Percentiles rank a stretch among this genome's conserved stretches.
Conservation (phyloP, 2,329 filamentous ascomycete species). For the Phyllosticta citriasiana region DNA sequence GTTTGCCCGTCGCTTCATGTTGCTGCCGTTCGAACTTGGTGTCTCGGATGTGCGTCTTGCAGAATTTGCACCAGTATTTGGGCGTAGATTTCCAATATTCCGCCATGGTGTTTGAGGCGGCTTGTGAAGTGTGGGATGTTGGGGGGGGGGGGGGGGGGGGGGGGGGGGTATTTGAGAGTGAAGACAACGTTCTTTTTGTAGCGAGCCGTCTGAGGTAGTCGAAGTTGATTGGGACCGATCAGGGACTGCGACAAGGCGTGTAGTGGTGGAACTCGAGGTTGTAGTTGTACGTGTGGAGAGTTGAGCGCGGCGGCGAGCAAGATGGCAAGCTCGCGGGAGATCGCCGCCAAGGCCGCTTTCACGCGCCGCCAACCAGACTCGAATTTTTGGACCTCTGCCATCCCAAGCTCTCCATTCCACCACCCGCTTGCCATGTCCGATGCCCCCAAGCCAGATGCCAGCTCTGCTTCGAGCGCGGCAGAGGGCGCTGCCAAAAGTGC, state of each 20-base stretch:
- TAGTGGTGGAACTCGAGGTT: neutral
- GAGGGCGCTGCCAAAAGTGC: constrained; percentile 1
- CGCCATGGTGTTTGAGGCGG: constrained; percentile 52
- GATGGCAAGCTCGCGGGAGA: neutral
- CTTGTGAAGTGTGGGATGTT: too few species aligned
- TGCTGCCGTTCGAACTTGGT: constrained; percentile 82
- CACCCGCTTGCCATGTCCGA: neutral
- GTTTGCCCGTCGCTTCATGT: constrained; percentile 77
- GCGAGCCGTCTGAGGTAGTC: too few species aligned
- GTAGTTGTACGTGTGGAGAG: neutral
- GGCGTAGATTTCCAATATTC: constrained; percentile 99
- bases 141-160: too few species aligned
- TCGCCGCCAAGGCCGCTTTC: neutral
- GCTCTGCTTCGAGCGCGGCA: neutral
- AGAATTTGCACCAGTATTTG: constrained; percentile 98
- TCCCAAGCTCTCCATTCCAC: neutral
- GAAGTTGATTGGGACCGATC: too few species aligned
- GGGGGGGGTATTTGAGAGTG: neutral
- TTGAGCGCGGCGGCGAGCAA: neutral
- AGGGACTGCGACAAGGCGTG: neutral
- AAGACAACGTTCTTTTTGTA: neutral
- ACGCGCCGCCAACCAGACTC: neutral
- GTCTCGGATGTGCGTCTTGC: constrained; percentile 80
- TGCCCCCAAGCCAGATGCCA: constrained; percentile 3
- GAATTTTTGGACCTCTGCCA: neutral